Evolutionary conservation across 75 land plant species (phyloP), one percentile per base, ranked within the genome.

Genomic region (Selaginella tamariscina): DNA sequence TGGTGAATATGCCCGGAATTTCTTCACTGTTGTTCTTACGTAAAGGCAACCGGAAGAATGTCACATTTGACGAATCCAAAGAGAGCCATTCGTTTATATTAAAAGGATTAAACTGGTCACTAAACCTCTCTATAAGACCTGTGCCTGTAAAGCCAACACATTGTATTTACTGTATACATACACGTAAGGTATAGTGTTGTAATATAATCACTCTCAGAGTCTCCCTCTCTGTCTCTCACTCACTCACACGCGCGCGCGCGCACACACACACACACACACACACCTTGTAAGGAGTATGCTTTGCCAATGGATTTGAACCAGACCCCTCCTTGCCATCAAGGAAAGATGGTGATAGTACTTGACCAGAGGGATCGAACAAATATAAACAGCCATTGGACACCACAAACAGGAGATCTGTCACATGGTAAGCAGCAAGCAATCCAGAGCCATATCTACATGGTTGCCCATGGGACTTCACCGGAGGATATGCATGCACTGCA

Each of bases 21-120:
- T 57, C 32, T 0, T 33, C 56, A 65, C 68, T 33, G 27, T 31
- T 56, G 24, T 27, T 33, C 32, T 69, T 71, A 66, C 82, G 84
- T 64, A 93, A 68, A 27, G 98, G 98, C 86, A 93, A 81, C 65
- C 98, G 90, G 30, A 93, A 77, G 59, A 89, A 65, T 15, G 95
- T 86, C 15, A 83, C 80, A 76, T 89, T 71, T 31, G 84, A 55
- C 27, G 75, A 75, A 33, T 57, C 74, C 77, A 79, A 83, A 23
- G 84, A 74, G 72, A 79, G 76, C 18, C 70, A 74, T 31, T 80
- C 64, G 55, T 24, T 82, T 54, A 86, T 29, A 55, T 75, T 44
- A 77, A 89, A 70, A 54, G 98, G 95, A 29, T 21, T 67, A 66
- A 94, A 89, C 75, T 94, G 98, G 79, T 89, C 98, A 66, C 66